A percentile compares a stretch with the other conserved stretches of the same genome.
These are phyloP conservation scores for Clarkia xantiana DNA, from an alignment of 345 rosid species.

Conservation along the genomic window DNA sequence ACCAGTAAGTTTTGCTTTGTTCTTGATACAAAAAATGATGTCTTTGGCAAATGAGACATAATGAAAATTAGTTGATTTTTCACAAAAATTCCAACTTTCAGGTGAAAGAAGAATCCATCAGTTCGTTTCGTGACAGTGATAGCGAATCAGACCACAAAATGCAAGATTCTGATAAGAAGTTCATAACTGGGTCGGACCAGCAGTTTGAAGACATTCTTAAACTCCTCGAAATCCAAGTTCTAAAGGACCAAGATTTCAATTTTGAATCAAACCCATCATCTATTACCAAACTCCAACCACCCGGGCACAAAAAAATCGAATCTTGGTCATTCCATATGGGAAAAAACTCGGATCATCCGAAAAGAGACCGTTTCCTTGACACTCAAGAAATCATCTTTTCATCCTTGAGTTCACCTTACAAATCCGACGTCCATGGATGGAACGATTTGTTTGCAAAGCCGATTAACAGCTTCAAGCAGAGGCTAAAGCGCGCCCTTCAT, in stretches of 20 bases:
- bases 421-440: background rate
- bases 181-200: background rate
- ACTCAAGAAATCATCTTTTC: background rate
- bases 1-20: too few species aligned
- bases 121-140: background rate
- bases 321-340: background rate
- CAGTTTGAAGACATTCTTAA: background rate
- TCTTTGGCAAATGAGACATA: too few species aligned
- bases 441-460: slow-evolving; percentile 1
- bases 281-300: background rate
- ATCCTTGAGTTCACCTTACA: background rate
- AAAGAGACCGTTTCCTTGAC: too few species aligned
- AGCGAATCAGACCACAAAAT: background rate
- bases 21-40: too few species aligned
- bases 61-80: too few species aligned
- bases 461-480: slow-evolving; percentile 2
- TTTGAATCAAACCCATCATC: too few species aligned
- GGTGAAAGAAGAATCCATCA: background rate
- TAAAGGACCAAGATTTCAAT: too few species aligned
- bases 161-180: background rate
- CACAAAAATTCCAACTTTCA: background rate
- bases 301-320: background rate
- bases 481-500: slow-evolving; percentile 1
- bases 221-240: background rate
- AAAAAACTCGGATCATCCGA: too few species aligned